These are phyloP conservation scores for Keithomyces neogunnii DNA, from an alignment of 2,329 filamentous ascomycete species.

Conservation along the genomic window DNA sequence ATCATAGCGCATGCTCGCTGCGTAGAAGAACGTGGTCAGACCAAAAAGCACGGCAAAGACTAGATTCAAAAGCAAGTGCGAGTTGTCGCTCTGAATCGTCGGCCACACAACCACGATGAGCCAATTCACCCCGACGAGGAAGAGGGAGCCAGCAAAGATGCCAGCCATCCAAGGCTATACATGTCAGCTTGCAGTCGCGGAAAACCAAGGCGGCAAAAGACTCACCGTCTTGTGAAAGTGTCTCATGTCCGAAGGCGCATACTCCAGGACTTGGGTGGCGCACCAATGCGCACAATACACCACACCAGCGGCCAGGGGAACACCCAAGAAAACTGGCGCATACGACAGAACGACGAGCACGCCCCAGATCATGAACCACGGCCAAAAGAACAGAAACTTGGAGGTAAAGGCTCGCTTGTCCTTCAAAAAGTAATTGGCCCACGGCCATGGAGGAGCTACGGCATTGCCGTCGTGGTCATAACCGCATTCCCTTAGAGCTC, in stretches of 20 bases:
- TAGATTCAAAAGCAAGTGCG: conserved; percentile 70
- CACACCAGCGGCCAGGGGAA: conserved; percentile 61
- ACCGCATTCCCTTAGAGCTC: conserved; percentile 74
- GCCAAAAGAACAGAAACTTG: conserved; percentile 85
- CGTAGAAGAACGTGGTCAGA: conserved; percentile 78
- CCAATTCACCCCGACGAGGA: conserved; percentile 73
- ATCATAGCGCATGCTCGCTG: conserved; percentile 75
- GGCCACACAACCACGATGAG: conserved; percentile 59
- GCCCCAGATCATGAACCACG: conserved; percentile 66
- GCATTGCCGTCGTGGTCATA: conserved; percentile 72
- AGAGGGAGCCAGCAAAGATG: conserved; percentile 82
- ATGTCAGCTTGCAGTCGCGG: not conserved
- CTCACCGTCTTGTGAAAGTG: conserved; percentile 80
- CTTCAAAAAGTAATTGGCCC: conserved; percentile 63
- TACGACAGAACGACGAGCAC: conserved; percentile 65
- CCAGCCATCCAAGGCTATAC: conserved; percentile 79
- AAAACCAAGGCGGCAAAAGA: conserved; percentile 7
- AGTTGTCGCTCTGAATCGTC: conserved; percentile 17
- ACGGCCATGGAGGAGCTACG: conserved; percentile 61
- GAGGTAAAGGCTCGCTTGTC: conserved; percentile 71
- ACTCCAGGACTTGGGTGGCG: conserved; percentile 69
- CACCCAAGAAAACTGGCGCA: conserved; percentile 63
- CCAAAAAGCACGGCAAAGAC: conserved; percentile 56
- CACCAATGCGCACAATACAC: conserved; percentile 68
- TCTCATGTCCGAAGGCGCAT: conserved; percentile 81